Conservation (phyloP, 345 rosid species). For the Cardiospermum halicacabum region DNA sequence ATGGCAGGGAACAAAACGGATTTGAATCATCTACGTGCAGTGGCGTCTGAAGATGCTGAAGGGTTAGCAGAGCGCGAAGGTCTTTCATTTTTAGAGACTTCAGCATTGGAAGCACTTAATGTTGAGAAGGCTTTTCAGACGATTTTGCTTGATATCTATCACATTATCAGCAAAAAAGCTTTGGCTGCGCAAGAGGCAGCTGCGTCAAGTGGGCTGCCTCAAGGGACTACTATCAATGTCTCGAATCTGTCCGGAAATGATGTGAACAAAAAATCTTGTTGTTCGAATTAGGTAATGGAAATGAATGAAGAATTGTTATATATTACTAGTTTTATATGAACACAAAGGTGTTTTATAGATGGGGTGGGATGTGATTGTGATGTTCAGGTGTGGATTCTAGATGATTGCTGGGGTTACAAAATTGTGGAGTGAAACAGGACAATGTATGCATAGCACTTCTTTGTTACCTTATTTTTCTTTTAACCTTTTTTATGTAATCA, state of each 20-base stretch:
- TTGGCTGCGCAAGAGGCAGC: slow-evolving; percentile 56
- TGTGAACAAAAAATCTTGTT: slow-evolving; percentile 40
- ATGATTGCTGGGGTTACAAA: background rate
- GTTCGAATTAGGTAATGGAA: slow-evolving; percentile 26
- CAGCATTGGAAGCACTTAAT: slow-evolving; percentile 54
- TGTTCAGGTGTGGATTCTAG: background rate
- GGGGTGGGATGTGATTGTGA: no score
- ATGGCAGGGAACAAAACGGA: slow-evolving; percentile 69
- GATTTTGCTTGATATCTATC: slow-evolving; percentile 52
- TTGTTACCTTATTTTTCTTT: background rate
- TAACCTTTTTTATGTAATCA: background rate
- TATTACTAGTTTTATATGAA: slow-evolving; percentile 3
- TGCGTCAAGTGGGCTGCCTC: slow-evolving; percentile 38
- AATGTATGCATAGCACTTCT: background rate
- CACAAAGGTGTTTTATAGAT: background rate
- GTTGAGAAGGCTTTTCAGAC: slow-evolving; percentile 62
- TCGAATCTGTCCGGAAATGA: slow-evolving; percentile 43
- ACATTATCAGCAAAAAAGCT: slow-evolving; percentile 57
- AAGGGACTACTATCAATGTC: slow-evolving; percentile 65
- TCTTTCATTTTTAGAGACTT: slow-evolving; percentile 52
- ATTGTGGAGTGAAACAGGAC: background rate
- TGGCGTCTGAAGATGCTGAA: slow-evolving; percentile 34
- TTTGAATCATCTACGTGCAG: slow-evolving; percentile 49
- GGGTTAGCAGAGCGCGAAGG: slow-evolving; percentile 45
- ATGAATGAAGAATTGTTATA: slow-evolving; percentile 4